These are phyloP conservation scores for Auriscalpium microsporum DNA, from an alignment of 768 basidiomycete species.

Conservation along the genomic window DNA sequence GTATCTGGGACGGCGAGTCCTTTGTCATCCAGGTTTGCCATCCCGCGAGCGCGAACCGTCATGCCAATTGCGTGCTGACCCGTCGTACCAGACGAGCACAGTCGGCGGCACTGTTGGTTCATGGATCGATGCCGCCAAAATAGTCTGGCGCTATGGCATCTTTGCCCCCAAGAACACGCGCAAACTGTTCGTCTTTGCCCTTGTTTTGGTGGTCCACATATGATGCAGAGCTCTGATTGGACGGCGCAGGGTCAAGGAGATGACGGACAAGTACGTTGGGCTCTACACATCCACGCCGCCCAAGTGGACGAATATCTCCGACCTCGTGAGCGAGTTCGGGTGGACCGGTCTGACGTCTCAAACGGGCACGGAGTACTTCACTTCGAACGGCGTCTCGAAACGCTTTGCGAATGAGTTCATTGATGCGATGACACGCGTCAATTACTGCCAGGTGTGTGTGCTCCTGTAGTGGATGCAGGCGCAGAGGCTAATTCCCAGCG, in stretches of 20 bases:
- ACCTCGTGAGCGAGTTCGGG: constrained; percentile 10
- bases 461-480: neutral
- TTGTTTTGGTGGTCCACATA: neutral
- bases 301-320: constrained; percentile 50
- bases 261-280: constrained; percentile 40
- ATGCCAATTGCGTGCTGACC: neutral
- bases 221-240: neutral
- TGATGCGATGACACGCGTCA: constrained; percentile 69
- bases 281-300: constrained; percentile 49
- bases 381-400: constrained; percentile 41
- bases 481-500: neutral
- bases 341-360: constrained; percentile 31
- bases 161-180: neutral
- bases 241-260: constrained; percentile 38
- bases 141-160: constrained; percentile 9
- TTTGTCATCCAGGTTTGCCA: constrained; percentile 55
- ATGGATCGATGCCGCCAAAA: constrained; percentile 6
- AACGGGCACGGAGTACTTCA: constrained; percentile 49
- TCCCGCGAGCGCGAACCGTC: neutral
- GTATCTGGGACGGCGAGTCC: constrained; percentile 78
- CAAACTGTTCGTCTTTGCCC: constrained; percentile 4
- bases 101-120: neutral
- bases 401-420: constrained; percentile 62
- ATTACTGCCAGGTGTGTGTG: constrained; percentile 59
- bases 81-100: too few relatives aligned